phyloP scores from a whole-genome alignment of 345 rosid genomes.

The Hirschfeldia incana region DNA sequence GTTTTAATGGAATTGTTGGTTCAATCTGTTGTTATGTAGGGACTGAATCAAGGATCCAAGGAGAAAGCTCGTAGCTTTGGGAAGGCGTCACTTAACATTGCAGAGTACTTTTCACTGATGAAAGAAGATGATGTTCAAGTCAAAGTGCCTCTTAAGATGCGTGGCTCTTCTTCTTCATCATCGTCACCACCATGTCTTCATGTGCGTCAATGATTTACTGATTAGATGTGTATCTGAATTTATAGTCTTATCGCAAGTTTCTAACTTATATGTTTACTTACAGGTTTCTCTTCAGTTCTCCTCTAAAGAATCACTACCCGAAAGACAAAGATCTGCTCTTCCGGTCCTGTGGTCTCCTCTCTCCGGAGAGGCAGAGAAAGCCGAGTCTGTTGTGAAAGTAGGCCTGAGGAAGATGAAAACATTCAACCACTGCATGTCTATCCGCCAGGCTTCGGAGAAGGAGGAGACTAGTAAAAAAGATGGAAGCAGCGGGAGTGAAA shows the following conservation, averaged over 20 bases:
- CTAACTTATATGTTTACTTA: conserved; percentile 2
- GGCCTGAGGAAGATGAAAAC: conserved; percentile 86
- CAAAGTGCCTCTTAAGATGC: conserved; percentile 53
- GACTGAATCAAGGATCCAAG: conserved; percentile 44
- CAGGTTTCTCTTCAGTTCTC: conserved; percentile 53
- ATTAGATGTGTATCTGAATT: not conserved
- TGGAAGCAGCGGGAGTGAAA: conserved; percentile 55
- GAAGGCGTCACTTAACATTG: conserved; percentile 59
- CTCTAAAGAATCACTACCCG: conserved; percentile 34
- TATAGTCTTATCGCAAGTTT: conserved; percentile 20
- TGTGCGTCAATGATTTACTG: conserved; percentile 19
- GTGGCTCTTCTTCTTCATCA: conserved; percentile 35
- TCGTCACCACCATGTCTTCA: conserved; percentile 37
- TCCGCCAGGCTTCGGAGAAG: conserved; percentile 56
- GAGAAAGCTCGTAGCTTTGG: conserved; percentile 62
- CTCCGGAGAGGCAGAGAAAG: conserved; percentile 61
- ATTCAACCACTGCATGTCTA: conserved; percentile 71
- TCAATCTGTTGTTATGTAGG: not conserved
- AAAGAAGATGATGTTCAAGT: conserved; percentile 64
- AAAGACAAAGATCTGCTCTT: conserved; percentile 35
- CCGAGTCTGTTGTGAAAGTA: conserved; percentile 87
- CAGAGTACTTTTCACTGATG: conserved; percentile 56
- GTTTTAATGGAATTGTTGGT: not conserved
- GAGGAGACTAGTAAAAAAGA: conserved; percentile 11
- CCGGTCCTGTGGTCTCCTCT: conserved; percentile 56